Evolutionary conservation across 495 filamentous ascomycete species (phyloP), one percentile per base, ranked within the genome.

Genomic region (Penicillium nucicola): DNA sequence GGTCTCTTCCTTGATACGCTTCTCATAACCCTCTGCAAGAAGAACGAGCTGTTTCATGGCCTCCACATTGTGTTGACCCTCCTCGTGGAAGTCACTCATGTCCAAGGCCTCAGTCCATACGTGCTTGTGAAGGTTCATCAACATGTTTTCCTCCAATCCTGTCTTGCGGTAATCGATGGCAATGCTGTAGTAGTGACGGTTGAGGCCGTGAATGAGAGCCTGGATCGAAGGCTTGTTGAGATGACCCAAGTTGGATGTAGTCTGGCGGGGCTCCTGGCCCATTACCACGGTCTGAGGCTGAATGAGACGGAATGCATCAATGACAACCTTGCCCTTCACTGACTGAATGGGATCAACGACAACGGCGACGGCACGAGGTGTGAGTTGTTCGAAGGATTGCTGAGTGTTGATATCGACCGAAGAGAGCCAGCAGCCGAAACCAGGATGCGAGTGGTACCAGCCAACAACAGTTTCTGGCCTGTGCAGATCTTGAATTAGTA

Each of bases 321-420:
- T 98, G 54, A 98, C 93, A 61, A 98, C 93, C 67, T 98, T 98
- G 68, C 93, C 93, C 73, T 98, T 98, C 59, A 98, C 93, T 45
- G 92, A 97, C 74, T 98, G 93, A 60, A 98, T 98, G 34, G 93
- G 93, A 58, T 98, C 93, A 52, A 98, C 89, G 60, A 98, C 93
- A 44, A 98, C 93, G 50, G 93, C 93, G 52, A 98, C 93, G 42
- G 93, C 90, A 64, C 93, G 88, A 34, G 95, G 89, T 0, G 88
- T 97, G 38, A 97, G 84, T 68, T 97, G 95, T 70, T 98, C 93
- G 76, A 98, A 98, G 28, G 91, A 96, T 74, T 98, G 93, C 68
- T 98, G 93, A 33, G 93, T 98, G 71, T 97, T 97, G 80, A 98
- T 97, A 80, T 98, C 93, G 60, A 98, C 93, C 20, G 88, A 92